Base-by-base conservation (phyloP, 106 monocot species). In the Apostasia ramifera region DNA sequence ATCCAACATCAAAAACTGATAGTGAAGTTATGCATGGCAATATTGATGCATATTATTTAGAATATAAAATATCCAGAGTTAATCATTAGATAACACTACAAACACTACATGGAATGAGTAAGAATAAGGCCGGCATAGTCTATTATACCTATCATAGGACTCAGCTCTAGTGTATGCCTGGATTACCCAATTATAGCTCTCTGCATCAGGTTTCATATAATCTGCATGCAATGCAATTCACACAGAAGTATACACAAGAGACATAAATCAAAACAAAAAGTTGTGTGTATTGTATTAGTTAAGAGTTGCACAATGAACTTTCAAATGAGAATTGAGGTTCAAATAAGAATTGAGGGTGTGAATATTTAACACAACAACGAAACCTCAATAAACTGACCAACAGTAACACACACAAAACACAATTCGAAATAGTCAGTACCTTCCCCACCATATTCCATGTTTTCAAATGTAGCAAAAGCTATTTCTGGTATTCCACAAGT, bases 381-480 rank as follows among this genome's bases (percentile, higher is more conserved):
- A 26, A 26, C 26, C 26, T 26, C 26, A 26, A 26, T 26, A 26
- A 26, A 26, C 26, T 26, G 26, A 26, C 26, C 26, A 62, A 62
- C 3, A 62, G 44, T 44, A 3, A 62, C 13, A 3, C 44, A 62
- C 13, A 3, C 44, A 62, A 3, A 62, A 39, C 42, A 62, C 44
- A 45, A 44, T 44, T 62, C n/a, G 8, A 62, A 13, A 44, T 44
- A 12, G 9, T 44, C 3, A 44, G 75, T 73, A 97, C 97, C 97
- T 92, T 89, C 89, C 48, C 95, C 95, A 6, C 92, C 88, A 85
- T 97, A 97, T 86, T 89, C 97, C 97, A 97, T 97, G 72, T 97
- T 97, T 67, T 97, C 97, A 74, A 89, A 97, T 71, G 97, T 97
- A 45, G 89, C 66, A 82, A 89, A 85, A 77, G 97, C 89, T 68